A percentile compares a stretch with the other conserved stretches of the same genome.
Conservation (phyloP, 192 early-diverging fungal genomes). For the Glomus cerebriforme region DNA sequence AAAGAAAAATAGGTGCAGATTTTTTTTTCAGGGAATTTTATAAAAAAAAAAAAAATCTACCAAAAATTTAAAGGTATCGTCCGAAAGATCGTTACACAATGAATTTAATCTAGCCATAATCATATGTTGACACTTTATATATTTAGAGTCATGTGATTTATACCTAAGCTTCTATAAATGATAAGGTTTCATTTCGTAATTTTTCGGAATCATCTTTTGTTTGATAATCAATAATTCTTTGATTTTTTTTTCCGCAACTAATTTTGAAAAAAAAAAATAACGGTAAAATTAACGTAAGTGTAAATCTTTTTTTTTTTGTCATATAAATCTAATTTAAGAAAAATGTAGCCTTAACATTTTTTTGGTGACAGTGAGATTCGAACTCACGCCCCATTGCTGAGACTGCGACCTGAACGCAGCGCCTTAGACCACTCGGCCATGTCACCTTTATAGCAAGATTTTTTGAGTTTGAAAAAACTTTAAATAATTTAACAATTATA, state of each 20-base stretch:
- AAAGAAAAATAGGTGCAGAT: not conserved
- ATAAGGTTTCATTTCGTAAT: not conserved
- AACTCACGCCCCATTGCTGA: conserved; percentile 32
- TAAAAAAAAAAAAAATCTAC: too few species aligned
- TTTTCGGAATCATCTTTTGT: not conserved
- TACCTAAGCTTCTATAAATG: too few species aligned
- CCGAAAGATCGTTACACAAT: too few species aligned
- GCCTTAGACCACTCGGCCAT: conserved; percentile 37
- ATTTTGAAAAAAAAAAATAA: not conserved
- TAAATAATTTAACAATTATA: not conserved
- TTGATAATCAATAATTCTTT: not conserved
- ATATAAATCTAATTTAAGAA: not conserved
- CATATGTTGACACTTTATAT: too few species aligned
- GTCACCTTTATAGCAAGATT: conserved; percentile 22
- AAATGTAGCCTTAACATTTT: not conserved
- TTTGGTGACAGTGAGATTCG: conserved; percentile 35
- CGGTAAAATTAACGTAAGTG: not conserved
- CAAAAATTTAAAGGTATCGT: too few species aligned
- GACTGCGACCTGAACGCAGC: conserved; percentile 36
- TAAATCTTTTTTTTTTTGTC: not conserved
- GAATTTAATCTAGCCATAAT: too few species aligned
- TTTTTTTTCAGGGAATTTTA: not conserved
- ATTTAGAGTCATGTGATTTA: too few species aligned
- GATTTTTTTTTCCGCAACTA: not conserved
- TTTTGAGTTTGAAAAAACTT: not conserved